phyloP scores from a whole-genome alignment of 129 eudicot species.

The Flaveria linearis region DNA sequence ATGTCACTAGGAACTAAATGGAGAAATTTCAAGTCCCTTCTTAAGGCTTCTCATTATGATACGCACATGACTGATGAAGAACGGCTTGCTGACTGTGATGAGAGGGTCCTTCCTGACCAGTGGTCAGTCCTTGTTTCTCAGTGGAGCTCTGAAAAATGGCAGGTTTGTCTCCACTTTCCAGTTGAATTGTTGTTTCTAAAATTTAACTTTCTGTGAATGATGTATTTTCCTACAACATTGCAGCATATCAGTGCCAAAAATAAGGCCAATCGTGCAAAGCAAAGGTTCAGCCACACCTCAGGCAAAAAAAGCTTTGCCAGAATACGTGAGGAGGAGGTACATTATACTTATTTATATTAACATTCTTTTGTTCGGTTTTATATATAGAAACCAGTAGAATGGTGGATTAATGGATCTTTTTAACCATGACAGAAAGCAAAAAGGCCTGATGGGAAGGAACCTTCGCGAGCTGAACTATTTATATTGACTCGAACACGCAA shows the following conservation, averaged over 20 bases:
- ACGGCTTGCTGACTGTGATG: slow-evolving; percentile 57
- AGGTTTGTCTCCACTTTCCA: slow-evolving; percentile 31
- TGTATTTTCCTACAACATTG: neutral
- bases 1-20: slow-evolving; percentile 54
- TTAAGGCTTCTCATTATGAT: slow-evolving; percentile 45
- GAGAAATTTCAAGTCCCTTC: slow-evolving; percentile 50
- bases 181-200: neutral
- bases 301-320: slow-evolving; percentile 62
- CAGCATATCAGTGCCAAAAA: slow-evolving; percentile 54
- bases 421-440: slow-evolving; percentile 40
- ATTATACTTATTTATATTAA: slow-evolving; percentile 12
- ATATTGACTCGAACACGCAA: slow-evolving; percentile 57
- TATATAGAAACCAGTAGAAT: neutral
- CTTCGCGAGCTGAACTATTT: slow-evolving; percentile 51
- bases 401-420: slow-evolving; percentile 1
- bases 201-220: neutral
- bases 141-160: slow-evolving; percentile 50
- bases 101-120: slow-evolving; percentile 61
- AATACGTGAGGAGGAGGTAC: slow-evolving; percentile 56
- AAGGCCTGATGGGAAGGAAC: slow-evolving; percentile 59
- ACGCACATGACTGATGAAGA: slow-evolving; percentile 50
- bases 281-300: slow-evolving; percentile 42
- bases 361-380: neutral
- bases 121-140: slow-evolving; percentile 52
- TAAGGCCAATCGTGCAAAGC: slow-evolving; percentile 50